Percentiles rank a stretch among this genome's conserved stretches.
phyloP scores from a whole-genome alignment of 768 basidiomycete genomes.

The Pleurotus sapidus region DNA sequence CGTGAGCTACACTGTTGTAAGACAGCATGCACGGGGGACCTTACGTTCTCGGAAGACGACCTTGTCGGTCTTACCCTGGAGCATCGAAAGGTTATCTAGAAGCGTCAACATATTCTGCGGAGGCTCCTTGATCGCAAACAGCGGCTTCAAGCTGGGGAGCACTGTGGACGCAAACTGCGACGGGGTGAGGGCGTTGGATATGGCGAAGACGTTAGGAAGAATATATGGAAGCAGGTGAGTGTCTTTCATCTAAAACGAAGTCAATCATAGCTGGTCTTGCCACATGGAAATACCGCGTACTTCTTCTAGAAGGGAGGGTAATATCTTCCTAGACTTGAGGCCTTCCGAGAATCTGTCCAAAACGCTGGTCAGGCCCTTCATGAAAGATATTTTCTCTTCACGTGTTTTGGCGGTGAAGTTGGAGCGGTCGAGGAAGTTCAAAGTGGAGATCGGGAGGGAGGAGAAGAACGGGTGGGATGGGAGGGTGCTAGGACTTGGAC shows the following conservation, averaged over 20 bases:
- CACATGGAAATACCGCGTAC: conserved; percentile 32
- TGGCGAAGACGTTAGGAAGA: conserved; percentile 92
- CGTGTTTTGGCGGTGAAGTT: conserved; percentile 92
- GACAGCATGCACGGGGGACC: conserved; percentile 23
- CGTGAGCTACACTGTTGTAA: not conserved
- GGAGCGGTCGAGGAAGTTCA: conserved; percentile 94
- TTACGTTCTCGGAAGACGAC: conserved; percentile 83
- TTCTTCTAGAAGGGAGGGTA: conserved; percentile 93
- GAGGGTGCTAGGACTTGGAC: conserved; percentile 78
- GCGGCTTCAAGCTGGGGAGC: conserved; percentile 82
- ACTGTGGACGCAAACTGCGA: conserved; percentile 80
- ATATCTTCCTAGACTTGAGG: conserved; percentile 80
- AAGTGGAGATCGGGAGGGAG: conserved; percentile 90
- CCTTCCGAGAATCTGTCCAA: conserved; percentile 86
- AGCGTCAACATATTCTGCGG: conserved; percentile 97
- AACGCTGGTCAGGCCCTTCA: conserved; percentile 84
- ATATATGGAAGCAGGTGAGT: conserved; percentile 90
- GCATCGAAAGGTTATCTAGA: conserved; percentile 81
- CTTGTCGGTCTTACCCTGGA: conserved; percentile 90
- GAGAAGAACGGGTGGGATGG: conserved; percentile 91
- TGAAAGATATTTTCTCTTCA: conserved; percentile 96
- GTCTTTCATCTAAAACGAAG: conserved; percentile 80
- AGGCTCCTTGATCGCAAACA: conserved; percentile 91
- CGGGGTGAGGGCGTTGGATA: conserved; percentile 74
- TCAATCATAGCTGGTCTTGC: not conserved